Conservation (phyloP, 176 grass and related monocot species). For the Musa schizocarpa region DNA sequence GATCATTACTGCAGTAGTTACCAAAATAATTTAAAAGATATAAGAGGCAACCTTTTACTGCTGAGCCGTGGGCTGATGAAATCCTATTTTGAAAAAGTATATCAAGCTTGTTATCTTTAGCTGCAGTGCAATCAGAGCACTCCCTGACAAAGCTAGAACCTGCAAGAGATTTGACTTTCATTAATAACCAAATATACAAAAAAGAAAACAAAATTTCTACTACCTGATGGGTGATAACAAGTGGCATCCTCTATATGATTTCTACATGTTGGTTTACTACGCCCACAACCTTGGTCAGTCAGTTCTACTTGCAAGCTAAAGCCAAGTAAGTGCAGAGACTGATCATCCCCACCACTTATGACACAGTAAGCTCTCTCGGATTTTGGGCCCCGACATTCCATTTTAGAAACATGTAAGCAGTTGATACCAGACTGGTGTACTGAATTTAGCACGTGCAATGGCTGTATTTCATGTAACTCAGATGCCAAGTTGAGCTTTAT, state of each 20-base stretch:
- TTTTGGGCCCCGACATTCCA: slow-evolving; percentile 12
- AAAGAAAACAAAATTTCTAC: neutral
- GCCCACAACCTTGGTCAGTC: neutral
- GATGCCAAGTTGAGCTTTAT: slow-evolving; percentile 2
- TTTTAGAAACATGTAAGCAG: slow-evolving; percentile 51
- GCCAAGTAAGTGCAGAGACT: slow-evolving; percentile 47
- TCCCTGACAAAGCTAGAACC: neutral
- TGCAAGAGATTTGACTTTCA: neutral
- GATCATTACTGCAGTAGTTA: neutral
- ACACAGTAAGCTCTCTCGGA: slow-evolving; percentile 35
- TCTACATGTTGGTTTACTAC: neutral
- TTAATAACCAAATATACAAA: neutral
- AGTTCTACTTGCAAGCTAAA: slow-evolving; percentile 31
- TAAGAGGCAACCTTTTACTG: slow-evolving; percentile 66
- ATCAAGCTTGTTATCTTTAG: slow-evolving; percentile 23
- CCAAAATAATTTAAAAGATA: neutral
- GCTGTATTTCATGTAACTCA: slow-evolving; percentile 43
- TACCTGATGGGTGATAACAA: neutral
- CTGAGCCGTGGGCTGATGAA: slow-evolving; percentile 65
- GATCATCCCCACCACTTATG: slow-evolving; percentile 83
- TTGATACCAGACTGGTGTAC: slow-evolving; percentile 92
- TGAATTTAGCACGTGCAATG: slow-evolving; percentile 31
- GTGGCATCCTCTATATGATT: neutral
- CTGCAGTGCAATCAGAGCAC: slow-evolving; percentile 12
- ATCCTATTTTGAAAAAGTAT: slow-evolving; percentile 35